phyloP scores from a whole-genome alignment of 2,329 filamentous ascomycete genomes.

The Trichoderma lentiforme region DNA sequence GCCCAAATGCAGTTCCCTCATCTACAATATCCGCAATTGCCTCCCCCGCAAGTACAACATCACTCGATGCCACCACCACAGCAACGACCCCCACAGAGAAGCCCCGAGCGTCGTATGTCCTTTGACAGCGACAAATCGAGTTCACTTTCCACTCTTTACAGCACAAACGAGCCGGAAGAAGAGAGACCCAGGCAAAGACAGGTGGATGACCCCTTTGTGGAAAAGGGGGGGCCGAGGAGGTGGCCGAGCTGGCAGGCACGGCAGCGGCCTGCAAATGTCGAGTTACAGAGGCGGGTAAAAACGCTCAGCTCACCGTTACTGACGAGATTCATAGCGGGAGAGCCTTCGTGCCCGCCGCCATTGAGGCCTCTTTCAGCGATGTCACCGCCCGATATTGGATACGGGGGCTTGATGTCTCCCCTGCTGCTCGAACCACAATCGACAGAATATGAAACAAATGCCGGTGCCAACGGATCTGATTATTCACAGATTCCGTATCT shows the following conservation, averaged over 20 bases:
- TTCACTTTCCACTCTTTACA: constrained; percentile 55
- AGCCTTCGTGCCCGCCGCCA: constrained; percentile 15
- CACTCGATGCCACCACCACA: constrained; percentile 2
- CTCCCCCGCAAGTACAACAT: background rate
- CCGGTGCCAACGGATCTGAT: background rate
- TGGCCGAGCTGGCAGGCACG: constrained; percentile 3
- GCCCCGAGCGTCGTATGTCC: constrained; percentile 30
- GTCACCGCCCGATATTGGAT: background rate
- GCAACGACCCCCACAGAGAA: constrained; percentile 17
- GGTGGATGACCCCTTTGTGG: constrained; percentile 34
- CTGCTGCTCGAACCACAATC: background rate
- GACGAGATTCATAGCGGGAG: background rate
- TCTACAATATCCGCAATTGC: constrained; percentile 3
- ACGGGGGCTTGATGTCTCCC: background rate
- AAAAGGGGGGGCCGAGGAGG: constrained; percentile 9
- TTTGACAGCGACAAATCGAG: constrained; percentile 47
- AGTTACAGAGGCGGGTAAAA: background rate
- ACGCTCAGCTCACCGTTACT: background rate
- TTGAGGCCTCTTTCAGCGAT: constrained; percentile 23
- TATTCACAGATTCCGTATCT: background rate
- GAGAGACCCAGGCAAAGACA: constrained; percentile 21
- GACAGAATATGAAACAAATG: background rate
- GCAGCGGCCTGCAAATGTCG: background rate
- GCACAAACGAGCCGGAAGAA: constrained; percentile 48
- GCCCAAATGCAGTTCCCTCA: background rate